These are phyloP conservation scores for Conidiobolus incongruus DNA, from an alignment of 371 early-diverging fungal species.

Conservation along the genomic window DNA sequence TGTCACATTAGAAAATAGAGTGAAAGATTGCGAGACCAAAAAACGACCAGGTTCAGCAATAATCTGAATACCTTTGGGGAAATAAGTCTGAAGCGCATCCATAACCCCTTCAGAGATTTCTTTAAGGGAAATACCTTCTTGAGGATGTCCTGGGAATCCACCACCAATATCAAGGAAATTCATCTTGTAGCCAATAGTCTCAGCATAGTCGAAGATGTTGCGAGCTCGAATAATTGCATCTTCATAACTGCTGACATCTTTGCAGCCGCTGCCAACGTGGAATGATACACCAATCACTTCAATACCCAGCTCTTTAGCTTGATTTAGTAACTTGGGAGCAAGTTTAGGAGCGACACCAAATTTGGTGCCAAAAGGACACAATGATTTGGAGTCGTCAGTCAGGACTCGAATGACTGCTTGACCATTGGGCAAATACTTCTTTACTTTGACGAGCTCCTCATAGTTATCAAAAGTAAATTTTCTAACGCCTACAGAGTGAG, in stretches of 20 bases:
- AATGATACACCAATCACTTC: constrained; percentile 77
- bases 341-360: constrained; percentile 77
- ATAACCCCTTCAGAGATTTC: constrained; percentile 59
- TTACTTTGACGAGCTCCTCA: constrained; percentile 87
- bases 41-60: constrained; percentile 96
- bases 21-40: constrained; percentile 83
- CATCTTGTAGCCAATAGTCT: constrained; percentile 44
- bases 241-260: constrained; percentile 66
- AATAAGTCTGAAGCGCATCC: constrained; percentile 49
- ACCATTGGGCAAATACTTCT: constrained; percentile 54
- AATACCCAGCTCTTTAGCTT: constrained; percentile 53
- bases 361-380: constrained; percentile 84
- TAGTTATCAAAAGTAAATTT: constrained; percentile 97
- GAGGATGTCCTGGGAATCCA: constrained; percentile 77
- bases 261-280: constrained; percentile 91
- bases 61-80: constrained; percentile 53
- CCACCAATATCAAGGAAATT: constrained; percentile 84
- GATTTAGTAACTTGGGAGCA: constrained; percentile 35
- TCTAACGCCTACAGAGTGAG: constrained; percentile 43
- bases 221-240: constrained; percentile 76
- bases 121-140: constrained; percentile 48
- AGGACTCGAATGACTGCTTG: constrained; percentile 78
- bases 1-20: constrained; percentile 72
- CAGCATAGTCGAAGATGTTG: constrained; percentile 64
- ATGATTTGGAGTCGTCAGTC: constrained; percentile 78